Percentiles rank a stretch among this genome's conserved stretches.
phyloP scores from a whole-genome alignment of 1,139 yeast species.

The Zygosaccharomyces pseudobailii region DNA sequence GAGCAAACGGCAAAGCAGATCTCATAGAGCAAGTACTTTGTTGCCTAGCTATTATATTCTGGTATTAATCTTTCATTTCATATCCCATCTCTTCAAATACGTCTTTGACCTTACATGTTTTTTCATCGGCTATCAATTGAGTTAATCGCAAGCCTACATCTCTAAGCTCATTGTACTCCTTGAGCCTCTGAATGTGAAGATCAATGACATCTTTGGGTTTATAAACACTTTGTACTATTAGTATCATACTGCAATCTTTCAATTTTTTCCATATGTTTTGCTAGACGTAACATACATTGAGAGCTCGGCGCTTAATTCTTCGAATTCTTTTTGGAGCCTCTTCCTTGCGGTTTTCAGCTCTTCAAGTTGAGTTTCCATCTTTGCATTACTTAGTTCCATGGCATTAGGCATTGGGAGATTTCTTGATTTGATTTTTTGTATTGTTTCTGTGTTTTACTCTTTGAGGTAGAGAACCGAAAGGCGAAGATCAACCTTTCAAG shows the following conservation, averaged over 20 bases:
- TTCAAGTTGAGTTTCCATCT: conserved; percentile 6
- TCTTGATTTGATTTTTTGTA: background rate
- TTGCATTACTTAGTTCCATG: conserved; percentile 3
- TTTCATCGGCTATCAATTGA: conserved; percentile 32
- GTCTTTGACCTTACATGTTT: conserved; percentile 22
- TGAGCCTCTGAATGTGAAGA: conserved; percentile 27
- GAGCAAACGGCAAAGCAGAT: background rate
- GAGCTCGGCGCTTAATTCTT: conserved; percentile 10
- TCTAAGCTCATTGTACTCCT: conserved; percentile 33
- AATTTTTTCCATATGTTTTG: background rate
- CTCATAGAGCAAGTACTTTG: too few species aligned
- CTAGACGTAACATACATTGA: background rate
- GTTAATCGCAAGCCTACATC: conserved; percentile 31
- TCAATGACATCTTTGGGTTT: conserved; percentile 14
- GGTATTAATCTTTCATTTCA: conserved; percentile 10
- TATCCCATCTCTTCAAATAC: conserved; percentile 33
- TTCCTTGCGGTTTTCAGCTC: conserved; percentile 3
- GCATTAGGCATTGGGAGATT: background rate
- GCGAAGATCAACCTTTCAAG: background rate
- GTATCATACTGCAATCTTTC: background rate
- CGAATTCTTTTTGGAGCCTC: conserved; percentile 8
- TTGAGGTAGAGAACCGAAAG: background rate
- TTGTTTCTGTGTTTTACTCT: background rate
- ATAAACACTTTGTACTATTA: conserved; percentile 2
- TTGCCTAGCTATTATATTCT: background rate